Conservation (phyloP, 1,284 basidiomycete genomes). For the Ceratobasidium sp. region DNA sequence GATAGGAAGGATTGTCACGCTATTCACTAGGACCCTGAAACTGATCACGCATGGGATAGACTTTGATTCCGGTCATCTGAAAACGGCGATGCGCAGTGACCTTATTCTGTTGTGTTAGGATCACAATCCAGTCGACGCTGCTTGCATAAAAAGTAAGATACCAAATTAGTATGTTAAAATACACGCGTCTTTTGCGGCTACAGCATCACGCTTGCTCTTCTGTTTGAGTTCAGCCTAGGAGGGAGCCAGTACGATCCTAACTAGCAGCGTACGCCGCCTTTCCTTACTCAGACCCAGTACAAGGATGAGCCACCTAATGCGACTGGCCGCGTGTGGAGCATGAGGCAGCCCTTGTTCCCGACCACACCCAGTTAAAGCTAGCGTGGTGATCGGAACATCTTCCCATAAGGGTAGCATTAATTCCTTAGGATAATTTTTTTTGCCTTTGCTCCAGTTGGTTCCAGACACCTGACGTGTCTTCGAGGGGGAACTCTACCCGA, state of each 20-base stretch:
- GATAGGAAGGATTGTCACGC: not conserved
- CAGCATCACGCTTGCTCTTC: not conserved
- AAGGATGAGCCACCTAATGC: not conserved
- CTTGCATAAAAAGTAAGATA: not conserved
- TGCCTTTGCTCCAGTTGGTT: not conserved
- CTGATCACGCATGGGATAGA: conserved; percentile 15
- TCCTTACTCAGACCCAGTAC: not conserved
- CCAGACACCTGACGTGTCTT: not conserved
- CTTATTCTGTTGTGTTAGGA: not conserved
- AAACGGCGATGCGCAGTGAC: not conserved
- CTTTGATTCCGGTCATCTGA: conserved; percentile 33
- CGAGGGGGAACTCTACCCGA: not conserved
- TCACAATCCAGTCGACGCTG: not conserved
- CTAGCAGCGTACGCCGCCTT: conserved; percentile 3
- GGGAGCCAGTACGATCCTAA: conserved; percentile 3
- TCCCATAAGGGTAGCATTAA: conserved; percentile 8
- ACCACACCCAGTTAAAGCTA: conserved; percentile 21
- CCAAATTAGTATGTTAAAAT: not conserved
- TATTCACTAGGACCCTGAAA: not conserved
- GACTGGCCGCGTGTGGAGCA: conserved; percentile 16
- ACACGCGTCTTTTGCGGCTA: not conserved
- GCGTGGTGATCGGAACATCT: conserved; percentile 22
- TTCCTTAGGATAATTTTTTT: not conserved
- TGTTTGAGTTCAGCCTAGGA: not conserved
- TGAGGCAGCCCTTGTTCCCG: not conserved